phyloP scores from a whole-genome alignment of 2,329 filamentous ascomycete genomes.

The Thelonectria rubi region DNA sequence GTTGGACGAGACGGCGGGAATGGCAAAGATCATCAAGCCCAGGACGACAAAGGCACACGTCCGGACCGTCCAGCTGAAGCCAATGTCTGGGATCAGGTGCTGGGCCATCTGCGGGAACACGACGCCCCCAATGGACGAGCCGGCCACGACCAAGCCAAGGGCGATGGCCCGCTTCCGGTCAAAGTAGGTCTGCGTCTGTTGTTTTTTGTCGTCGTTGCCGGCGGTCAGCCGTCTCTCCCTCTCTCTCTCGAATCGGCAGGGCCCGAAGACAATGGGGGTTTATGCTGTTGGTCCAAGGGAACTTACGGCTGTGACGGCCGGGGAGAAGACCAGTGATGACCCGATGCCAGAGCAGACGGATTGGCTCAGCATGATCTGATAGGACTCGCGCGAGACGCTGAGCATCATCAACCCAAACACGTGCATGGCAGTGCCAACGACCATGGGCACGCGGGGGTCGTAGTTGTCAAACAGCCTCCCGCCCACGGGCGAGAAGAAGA shows the following conservation, averaged over 20 bases:
- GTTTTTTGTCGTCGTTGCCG: not conserved
- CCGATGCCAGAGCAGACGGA: constrained; percentile 31
- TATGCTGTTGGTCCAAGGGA: not conserved
- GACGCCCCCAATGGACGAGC: constrained; percentile 63
- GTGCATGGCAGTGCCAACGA: constrained; percentile 59
- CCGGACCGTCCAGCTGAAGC: constrained; percentile 60
- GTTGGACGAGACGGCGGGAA: constrained; percentile 32
- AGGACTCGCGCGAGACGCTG: constrained; percentile 50
- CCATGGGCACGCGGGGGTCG: constrained; percentile 62
- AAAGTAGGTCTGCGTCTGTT: constrained; percentile 32
- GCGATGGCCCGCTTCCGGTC: constrained; percentile 60
- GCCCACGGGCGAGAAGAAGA: constrained; percentile 44
- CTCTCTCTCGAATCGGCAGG: not conserved
- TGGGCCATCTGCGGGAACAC: constrained; percentile 51
- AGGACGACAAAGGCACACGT: constrained; percentile 60
- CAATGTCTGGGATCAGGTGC: constrained; percentile 35
- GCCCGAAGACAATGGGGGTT: not conserved
- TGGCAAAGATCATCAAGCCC: constrained; percentile 33
- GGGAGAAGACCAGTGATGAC: constrained; percentile 30
- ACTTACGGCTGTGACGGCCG: constrained; percentile 29
- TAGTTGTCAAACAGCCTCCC: constrained; percentile 63
- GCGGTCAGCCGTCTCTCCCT: not conserved
- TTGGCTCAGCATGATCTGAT: constrained; percentile 43
- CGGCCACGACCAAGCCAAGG: constrained; percentile 66
- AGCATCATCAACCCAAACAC: constrained; percentile 69